These are phyloP conservation scores for Bipolaris bicolor DNA, from an alignment of 2,329 filamentous ascomycete genomes.

Conservation along the genomic window DNA sequence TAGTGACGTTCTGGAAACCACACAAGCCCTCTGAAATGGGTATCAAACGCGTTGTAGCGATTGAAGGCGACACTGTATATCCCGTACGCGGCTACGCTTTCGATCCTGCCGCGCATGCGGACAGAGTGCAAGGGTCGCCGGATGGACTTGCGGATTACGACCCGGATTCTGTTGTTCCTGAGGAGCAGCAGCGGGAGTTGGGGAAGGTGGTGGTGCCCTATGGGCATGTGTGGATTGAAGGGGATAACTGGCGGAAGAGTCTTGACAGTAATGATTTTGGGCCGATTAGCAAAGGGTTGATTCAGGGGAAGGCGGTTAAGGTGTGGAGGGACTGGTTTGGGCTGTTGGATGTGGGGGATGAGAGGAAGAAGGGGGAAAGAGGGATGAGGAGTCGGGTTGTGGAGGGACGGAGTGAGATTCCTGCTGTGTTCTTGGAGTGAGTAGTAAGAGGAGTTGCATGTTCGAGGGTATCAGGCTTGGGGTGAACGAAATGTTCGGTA, in stretches of 20 bases:
- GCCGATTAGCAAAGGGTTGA: constrained; percentile 75
- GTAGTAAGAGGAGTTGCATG: neutral
- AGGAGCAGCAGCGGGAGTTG: constrained; percentile 13
- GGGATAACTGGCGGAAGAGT: constrained; percentile 76
- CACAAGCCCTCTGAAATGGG: constrained; percentile 70
- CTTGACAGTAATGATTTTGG: constrained; percentile 91
- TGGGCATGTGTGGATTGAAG: constrained; percentile 94
- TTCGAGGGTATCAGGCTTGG: neutral
- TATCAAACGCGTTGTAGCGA: constrained; percentile 82
- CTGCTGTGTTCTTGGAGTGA: constrained; percentile 32
- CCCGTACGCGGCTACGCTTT: constrained; percentile 54
- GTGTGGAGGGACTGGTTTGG: constrained; percentile 64
- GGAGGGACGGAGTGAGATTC: constrained; percentile 35
- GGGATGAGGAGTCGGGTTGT: constrained; percentile 52
- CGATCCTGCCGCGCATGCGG: constrained; percentile 22
- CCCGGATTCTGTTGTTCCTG: constrained; percentile 19
- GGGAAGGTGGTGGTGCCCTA: constrained; percentile 68
- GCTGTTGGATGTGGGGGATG: constrained; percentile 59
- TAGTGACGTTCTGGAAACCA: constrained; percentile 60
- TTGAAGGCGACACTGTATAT: constrained; percentile 78
- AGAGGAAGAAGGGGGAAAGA: constrained; percentile 57
- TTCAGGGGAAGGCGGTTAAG: constrained; percentile 75
- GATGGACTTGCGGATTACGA: constrained; percentile 39
- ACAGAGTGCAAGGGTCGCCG: constrained; percentile 26
- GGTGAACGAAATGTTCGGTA: too few species aligned